Base-by-base conservation (phyloP, 495 filamentous ascomycete genomes). In the Oleoguttula mirabilis region DNA sequence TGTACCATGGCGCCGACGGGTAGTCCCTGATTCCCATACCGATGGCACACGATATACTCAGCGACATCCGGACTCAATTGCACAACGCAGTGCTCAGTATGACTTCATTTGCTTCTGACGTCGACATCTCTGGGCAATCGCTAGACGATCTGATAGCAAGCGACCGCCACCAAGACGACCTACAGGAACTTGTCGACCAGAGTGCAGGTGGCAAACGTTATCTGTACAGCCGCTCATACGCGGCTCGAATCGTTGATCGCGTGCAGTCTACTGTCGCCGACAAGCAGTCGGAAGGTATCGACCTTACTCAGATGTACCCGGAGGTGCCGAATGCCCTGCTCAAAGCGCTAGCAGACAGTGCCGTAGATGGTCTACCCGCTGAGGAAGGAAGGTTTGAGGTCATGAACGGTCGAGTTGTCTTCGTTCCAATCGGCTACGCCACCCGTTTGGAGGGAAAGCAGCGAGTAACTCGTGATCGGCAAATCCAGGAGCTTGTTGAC, bases 1-100 rank as follows among this genome's bases (percentile, higher is more conserved):
- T 53, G 6, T 42, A 44, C 22, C 44, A 39, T 22, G 32, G 40
- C 14, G 15, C 24, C 15, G 39, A 44, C 19, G 24, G 24, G 12
- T 15, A 39, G 12, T 21, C 39, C 2, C 17, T 53, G 11, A 2
- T 53, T 4, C 21, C 45, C 4, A 0, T 27, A 2, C 24, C 21
- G 20, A 33, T 33, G 25, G 14, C 38, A 4, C 16, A 35, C 1
- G 20, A 12, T 10, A 36, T 46, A 5, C 4, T 14, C 3, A 12
- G 43, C 6, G 41, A 46, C 6, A 3, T 46, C 2, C 4, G 28
- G 0, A 19, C 23, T 15, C 28, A 37, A 5, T 19, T 25, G 8
- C 8, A 36, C 24, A 7, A 15, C 10, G 11, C 16, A 5, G 21
- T 42, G 16, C 10, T 51, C 15, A 27, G 39, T 10, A 21, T 35